Evolutionary conservation across 306 rosid species (phyloP), one percentile per base, ranked within the genome.

Genomic region (Quercus engelmannii): DNA sequence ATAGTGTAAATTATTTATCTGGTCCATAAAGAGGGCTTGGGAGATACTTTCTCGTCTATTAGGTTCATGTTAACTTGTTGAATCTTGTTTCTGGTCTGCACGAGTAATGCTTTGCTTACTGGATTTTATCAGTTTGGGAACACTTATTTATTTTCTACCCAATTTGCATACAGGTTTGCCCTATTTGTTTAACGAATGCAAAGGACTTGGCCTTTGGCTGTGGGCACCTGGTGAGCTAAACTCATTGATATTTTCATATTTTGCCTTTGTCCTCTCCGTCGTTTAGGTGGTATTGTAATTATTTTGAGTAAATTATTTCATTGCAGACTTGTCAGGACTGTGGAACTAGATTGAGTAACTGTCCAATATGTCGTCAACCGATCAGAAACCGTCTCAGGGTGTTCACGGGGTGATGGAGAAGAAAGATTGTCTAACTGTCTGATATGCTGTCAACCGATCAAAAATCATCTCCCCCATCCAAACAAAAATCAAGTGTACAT

Each of bases 271-370:
- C n/a, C 0, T 72, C 55, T 28, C 54, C 28, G n/a, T 1, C 17
- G 4, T 62, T 46, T 63, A 8, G 46, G 15, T 67, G 63, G 26
- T 13, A 7, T 73, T 28, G 20, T 57, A 23, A 62, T 57, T n/a
- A 61, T 41, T 35, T 61, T 51, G 74, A 12, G 38, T 69, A 74
- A 12, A 55, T 31, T 76, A 46, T 49, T 78, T 71, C 46, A 72
- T 79, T 56, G 80, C 89, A 94, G 96, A 78, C 97, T 23, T 92
- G 99, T 79, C 81, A 92, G 68, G 99, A 92, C 7, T 92, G 99
- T 85, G 93, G 91, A 64, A 33, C 91, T 58, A 90, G 83, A 78
- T 69, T 94, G 84, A 84, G 87, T 26, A 52, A 78, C 65, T 94
- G 97, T 74, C 97, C 94, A 23, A 91, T 94, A 38, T 94, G 99